A percentile compares a stretch with the other conserved stretches of the same genome.
Conservation (phyloP, 106 monocot species). For the Ottelia alismoides region DNA sequence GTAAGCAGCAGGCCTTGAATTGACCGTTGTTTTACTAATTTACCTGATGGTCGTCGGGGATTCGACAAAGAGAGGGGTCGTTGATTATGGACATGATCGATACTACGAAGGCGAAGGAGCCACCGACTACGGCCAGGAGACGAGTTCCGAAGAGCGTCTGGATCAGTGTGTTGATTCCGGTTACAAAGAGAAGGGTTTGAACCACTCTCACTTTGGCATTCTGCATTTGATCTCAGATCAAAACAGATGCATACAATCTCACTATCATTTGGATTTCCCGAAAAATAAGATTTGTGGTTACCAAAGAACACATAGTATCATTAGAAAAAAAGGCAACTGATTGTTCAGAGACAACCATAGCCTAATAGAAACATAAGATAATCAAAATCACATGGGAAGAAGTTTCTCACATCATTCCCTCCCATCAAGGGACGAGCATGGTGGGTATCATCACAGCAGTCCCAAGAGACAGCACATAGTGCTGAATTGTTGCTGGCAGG, state of each 20-base stretch:
- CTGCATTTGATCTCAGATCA: background rate
- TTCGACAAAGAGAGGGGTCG: too few relatives aligned
- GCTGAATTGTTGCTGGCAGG: too few relatives aligned
- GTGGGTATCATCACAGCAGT: too few relatives aligned
- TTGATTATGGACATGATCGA: conserved; percentile 10
- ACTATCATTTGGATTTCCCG: background rate
- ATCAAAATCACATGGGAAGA: background rate
- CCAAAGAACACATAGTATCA: background rate
- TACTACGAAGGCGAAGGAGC: conserved; percentile 7
- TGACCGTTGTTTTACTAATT: background rate
- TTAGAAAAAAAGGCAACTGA: background rate
- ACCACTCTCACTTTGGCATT: conserved; percentile 9
- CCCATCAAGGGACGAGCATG: conserved; percentile 14
- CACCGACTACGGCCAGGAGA: conserved; percentile 9
- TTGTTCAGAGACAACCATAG: too few relatives aligned
- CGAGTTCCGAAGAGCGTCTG: conserved; percentile 9
- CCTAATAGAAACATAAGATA: too few relatives aligned
- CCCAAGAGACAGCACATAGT: conserved; percentile 7
- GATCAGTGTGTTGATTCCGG: too few relatives aligned
- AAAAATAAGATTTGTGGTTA: background rate
- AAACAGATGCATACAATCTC: background rate
- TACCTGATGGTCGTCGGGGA: conserved; percentile 4
- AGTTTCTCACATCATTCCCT: conserved; percentile 8
- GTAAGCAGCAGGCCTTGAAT: background rate
- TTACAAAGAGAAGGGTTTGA: too few relatives aligned